Conservation (phyloP, 139 green algal species). For the Chlorella vulgaris region DNA sequence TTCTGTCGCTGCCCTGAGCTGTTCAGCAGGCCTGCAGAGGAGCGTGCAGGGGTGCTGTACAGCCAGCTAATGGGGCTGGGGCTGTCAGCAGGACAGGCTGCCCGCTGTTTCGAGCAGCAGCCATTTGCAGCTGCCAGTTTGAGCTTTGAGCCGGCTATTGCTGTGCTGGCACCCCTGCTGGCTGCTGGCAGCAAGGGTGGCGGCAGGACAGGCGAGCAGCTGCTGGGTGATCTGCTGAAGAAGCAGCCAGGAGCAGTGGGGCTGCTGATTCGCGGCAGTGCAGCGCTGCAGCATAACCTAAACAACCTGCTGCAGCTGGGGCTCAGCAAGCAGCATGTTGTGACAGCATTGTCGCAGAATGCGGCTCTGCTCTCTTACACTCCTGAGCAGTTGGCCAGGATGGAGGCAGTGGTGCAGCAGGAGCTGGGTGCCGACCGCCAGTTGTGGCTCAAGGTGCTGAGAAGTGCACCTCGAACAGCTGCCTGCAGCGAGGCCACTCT, state of each 20-base stretch:
- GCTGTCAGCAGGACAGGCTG: not conserved
- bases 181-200: slow-evolving; percentile 1
- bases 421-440: not conserved
- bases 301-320: not conserved
- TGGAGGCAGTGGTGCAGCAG: slow-evolving; percentile 1
- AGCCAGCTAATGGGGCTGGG: not conserved
- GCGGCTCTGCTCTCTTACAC: not conserved
- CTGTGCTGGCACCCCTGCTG: not conserved
- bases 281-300: not conserved
- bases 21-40: slow-evolving; percentile 3
- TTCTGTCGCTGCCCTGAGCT: not conserved
- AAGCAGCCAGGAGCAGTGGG: not conserved
- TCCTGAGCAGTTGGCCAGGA: not conserved
- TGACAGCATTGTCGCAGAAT: not conserved
- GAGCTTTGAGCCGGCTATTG: slow-evolving; percentile 19
- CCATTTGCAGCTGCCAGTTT: not conserved
- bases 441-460: not conserved
- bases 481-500: not conserved
- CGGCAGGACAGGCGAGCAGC: not conserved
- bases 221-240: not conserved
- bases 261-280: not conserved
- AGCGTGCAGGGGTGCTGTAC: slow-evolving; percentile 8
- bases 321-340: not conserved
- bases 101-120: slow-evolving; percentile 1
- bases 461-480: not conserved